Conservation (phyloP, 495 filamentous ascomycete species). For the Penicillium turbatum region DNA sequence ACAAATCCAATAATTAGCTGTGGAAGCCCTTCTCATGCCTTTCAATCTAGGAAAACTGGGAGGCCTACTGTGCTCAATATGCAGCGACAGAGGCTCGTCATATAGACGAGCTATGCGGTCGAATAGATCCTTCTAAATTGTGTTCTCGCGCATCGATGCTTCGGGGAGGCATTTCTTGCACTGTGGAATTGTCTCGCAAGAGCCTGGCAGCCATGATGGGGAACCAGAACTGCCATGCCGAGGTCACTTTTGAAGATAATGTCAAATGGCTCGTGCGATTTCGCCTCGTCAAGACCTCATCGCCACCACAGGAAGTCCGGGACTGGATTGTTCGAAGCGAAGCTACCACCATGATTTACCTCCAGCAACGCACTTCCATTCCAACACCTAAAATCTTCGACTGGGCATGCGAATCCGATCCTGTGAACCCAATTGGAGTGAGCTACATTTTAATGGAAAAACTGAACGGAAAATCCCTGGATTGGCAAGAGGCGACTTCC, state of each 20-base stretch:
- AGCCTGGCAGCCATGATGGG: slow-evolving; percentile 1
- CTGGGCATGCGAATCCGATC: slow-evolving; percentile 11
- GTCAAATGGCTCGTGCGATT: slow-evolving; percentile 13
- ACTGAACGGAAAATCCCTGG: slow-evolving; percentile 26
- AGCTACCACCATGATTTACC: slow-evolving; percentile 22
- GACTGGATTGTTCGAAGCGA: slow-evolving; percentile 24
- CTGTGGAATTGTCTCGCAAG: background rate
- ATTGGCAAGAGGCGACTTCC: slow-evolving; percentile 20
- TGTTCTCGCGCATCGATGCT: slow-evolving; percentile 1
- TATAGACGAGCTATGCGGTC: no score
- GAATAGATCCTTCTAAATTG: slow-evolving; percentile 1
- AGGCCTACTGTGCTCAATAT: no score
- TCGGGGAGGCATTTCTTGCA: background rate
- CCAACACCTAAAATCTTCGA: slow-evolving; percentile 14
- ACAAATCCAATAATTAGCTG: no score
- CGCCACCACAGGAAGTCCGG: slow-evolving; percentile 11
- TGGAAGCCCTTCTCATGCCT: no score
- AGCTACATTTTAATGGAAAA: slow-evolving; percentile 37
- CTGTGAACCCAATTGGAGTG: slow-evolving; percentile 23
- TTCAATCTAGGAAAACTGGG: no score
- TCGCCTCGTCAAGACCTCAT: slow-evolving; percentile 2
- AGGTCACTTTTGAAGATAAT: slow-evolving; percentile 13
- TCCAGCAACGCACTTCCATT: slow-evolving; percentile 12
- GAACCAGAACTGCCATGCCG: slow-evolving; percentile 16
- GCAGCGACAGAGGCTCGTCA: no score